These are phyloP conservation scores for Polychaeton citri DNA, from an alignment of 2,329 filamentous ascomycete genomes.

Conservation along the genomic window DNA sequence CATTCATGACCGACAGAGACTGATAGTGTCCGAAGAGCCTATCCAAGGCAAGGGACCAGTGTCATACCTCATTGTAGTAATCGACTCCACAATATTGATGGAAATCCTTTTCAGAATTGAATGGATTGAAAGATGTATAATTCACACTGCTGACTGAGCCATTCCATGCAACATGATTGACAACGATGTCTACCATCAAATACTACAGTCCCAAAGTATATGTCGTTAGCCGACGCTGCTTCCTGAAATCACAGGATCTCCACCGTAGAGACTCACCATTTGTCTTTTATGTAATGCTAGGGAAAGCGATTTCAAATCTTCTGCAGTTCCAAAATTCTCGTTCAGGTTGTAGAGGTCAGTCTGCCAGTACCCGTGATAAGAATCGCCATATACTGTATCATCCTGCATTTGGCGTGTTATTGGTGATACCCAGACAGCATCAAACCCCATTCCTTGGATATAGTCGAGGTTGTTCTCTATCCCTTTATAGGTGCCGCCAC, in stretches of 20 bases:
- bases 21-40: not conserved
- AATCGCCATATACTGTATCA: slow-evolving; percentile 24
- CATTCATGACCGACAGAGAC: not conserved
- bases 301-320: slow-evolving; percentile 31
- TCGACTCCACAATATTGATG: slow-evolving; percentile 45
- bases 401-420: slow-evolving; percentile 27
- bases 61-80: slow-evolving; percentile 31
- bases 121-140: slow-evolving; percentile 24
- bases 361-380: slow-evolving; percentile 36
- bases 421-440: slow-evolving; percentile 29
- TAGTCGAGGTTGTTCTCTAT: slow-evolving; percentile 33
- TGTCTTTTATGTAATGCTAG: slow-evolving; percentile 30
- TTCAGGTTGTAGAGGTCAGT: slow-evolving; percentile 33
- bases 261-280: slow-evolving; percentile 23
- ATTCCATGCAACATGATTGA: slow-evolving; percentile 24
- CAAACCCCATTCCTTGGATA: slow-evolving; percentile 37
- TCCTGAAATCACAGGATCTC: no score
- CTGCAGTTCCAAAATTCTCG: slow-evolving; percentile 30
- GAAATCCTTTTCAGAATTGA: slow-evolving; percentile 23
- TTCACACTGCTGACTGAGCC: slow-evolving; percentile 15
- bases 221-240: no score
- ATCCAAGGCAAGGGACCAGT: not conserved
- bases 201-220: no score
- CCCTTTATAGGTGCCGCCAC: slow-evolving; percentile 35
- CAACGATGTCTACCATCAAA: slow-evolving; percentile 26